Conservation (phyloP, 1,284 basidiomycete species). For the Papiliotrema fonsecae region DNA sequence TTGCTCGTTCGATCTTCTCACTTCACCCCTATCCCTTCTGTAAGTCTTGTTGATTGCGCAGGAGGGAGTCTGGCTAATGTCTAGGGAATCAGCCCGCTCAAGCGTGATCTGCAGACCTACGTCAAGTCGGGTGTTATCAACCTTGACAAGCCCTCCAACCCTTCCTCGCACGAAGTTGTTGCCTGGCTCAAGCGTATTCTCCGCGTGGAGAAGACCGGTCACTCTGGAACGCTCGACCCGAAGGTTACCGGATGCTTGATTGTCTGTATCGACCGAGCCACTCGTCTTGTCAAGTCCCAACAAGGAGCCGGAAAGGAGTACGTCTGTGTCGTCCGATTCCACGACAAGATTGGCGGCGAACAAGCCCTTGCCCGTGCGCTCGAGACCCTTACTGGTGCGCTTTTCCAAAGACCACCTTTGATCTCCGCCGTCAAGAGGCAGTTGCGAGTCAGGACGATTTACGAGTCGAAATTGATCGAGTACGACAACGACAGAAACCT, state of each 20-base stretch:
- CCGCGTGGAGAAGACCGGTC: conserved; percentile 92
- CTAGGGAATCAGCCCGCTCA: conserved; percentile 77
- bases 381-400: conserved; percentile 94
- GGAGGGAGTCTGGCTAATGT: too few species aligned
- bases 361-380: conserved; percentile 85
- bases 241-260: conserved; percentile 99
- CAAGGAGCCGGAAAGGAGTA: conserved; percentile 84
- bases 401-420: conserved; percentile 97
- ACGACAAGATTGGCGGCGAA: conserved; percentile 70
- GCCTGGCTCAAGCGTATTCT: conserved; percentile 97
- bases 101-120: conserved; percentile 85
- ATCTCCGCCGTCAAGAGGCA: conserved; percentile 99
- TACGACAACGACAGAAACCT: conserved; percentile 97
- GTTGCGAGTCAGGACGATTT: conserved; percentile 94
- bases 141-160: conserved; percentile 99
- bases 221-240: conserved; percentile 75
- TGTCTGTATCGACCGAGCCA: conserved; percentile 99
- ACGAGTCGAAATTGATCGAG: conserved; percentile 93
- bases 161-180: conserved; percentile 99
- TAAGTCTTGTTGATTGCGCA: conserved; percentile 15
- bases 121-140: conserved; percentile 99
- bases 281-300: conserved; percentile 93
- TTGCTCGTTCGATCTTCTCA: conserved; percentile 84
- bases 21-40: conserved; percentile 89
- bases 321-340: conserved; percentile 90